Evolutionary conservation across 768 basidiomycete species (phyloP), one percentile per base, ranked within the genome.

Genomic region (Artomyces pyxidatus): DNA sequence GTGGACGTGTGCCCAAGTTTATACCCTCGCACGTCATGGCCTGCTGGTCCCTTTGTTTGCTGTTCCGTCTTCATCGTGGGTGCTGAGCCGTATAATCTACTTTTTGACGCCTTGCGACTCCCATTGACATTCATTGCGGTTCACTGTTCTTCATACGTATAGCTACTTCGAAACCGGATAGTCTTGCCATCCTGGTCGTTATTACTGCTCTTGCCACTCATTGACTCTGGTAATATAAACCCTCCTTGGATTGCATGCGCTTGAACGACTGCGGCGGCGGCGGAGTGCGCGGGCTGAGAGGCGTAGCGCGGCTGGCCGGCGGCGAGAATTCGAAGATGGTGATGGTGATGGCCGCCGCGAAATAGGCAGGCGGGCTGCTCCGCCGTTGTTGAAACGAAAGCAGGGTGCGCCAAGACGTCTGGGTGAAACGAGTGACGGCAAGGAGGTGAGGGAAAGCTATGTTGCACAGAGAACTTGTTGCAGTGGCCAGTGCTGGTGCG

Each of bases 1-100:
- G 39, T 17, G 43, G 29, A 37, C 37, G 42, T 48, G 40, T 30
- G 37, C 37, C 14, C 25, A 39, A 12, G 39, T 53, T 51, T 62
- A 67, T 67, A 65, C 64, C 66, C 64, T 23, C 23, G 40, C 27
- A 5, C 14, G 30, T n/a, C 32, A 25, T 10, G 19, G 45, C 17
- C 30, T 26, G 32, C 25, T 29, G 28, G 19, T 37, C 37, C 45
- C 19, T 46, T 25, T 35, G 19, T 46, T 17, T 46, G 35, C 45
- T 17, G 26, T 44, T 44, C 29, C 43, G 40, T 25, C 23, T 37
- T 37, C 25, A 12, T 23, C 17, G 32, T 46, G 45, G 45, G 45
- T 37, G 12, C 22, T 28, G 27, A 35, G n/a, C 32, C 45, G 32
- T 30, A 46, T 46, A 46, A 11, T 37, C 29, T 45, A 45, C 19